phyloP scores from a whole-genome alignment of 176 grass and related monocot species.

The Miscanthus lutarioriparius region DNA sequence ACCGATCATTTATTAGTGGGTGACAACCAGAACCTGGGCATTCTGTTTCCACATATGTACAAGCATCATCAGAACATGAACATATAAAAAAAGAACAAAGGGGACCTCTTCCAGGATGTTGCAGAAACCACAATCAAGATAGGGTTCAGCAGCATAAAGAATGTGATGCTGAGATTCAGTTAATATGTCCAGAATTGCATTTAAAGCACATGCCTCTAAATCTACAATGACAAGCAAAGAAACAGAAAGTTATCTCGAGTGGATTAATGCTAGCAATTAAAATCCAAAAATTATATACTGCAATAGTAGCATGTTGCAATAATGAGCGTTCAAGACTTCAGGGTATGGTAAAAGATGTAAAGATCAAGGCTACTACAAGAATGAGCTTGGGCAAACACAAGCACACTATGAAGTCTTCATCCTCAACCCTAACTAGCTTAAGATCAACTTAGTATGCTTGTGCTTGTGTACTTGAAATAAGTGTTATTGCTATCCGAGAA shows the following conservation, averaged over 20 bases:
- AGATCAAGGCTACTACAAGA: not conserved
- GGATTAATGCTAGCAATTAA: constrained; percentile 5
- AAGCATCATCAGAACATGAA: not conserved
- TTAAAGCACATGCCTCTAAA: constrained; percentile 19
- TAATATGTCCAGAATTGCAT: constrained; percentile 8
- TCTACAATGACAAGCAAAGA: constrained; percentile 14
- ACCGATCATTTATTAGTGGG: not conserved
- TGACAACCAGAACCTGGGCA: not conserved
- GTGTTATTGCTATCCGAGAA: not conserved
- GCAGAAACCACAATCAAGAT: not conserved
- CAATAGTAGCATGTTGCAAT: not conserved
- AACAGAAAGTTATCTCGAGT: constrained; percentile 19
- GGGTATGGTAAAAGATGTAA: not conserved
- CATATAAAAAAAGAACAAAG: not conserved
- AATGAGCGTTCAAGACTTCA: not conserved
- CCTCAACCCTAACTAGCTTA: not conserved
- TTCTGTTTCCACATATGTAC: constrained; percentile 1
- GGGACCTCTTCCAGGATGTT: not conserved
- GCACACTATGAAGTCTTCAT: not conserved
- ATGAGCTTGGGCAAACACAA: not conserved
- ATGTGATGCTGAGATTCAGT: not conserved
- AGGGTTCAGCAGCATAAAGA: not conserved
- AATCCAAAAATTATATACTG: not conserved
- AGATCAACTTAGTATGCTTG: not conserved
- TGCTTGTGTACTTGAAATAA: not conserved